These are phyloP conservation scores for Fusarium chlamydosporum DNA, from an alignment of 2,329 filamentous ascomycete species.

Conservation along the genomic window DNA sequence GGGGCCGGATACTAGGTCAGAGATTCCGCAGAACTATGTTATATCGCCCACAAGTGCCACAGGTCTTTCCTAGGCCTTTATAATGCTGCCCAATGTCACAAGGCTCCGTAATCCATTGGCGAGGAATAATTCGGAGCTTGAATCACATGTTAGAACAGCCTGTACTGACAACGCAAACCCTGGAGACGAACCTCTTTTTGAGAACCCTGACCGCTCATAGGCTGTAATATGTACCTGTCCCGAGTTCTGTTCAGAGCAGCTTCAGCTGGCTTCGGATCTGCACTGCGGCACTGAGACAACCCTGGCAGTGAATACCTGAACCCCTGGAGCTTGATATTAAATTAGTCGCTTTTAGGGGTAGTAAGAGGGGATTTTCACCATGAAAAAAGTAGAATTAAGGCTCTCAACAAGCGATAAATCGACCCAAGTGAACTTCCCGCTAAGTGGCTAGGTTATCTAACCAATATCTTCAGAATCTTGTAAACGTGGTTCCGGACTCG, in stretches of 20 bases:
- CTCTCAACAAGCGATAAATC: too few species aligned
- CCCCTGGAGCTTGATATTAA: too few species aligned
- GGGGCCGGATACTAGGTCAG: background rate
- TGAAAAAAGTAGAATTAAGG: too few species aligned
- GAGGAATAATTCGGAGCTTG: background rate
- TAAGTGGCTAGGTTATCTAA: too few species aligned
- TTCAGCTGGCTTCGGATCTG: background rate
- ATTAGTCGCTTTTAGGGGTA: too few species aligned
- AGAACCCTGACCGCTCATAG: background rate
- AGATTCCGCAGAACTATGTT: background rate
- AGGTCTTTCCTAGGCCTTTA: background rate
- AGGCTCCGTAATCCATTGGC: background rate
- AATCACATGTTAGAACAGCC: background rate
- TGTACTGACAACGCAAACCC: too few species aligned
- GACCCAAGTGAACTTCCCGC: too few species aligned
- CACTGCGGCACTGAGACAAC: background rate
- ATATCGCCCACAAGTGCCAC: background rate
- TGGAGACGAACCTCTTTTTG: background rate
- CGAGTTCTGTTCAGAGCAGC: background rate
- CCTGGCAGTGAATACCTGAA: background rate
- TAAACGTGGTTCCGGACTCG: too few species aligned
- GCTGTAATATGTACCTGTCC: background rate
- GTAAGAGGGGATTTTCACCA: too few species aligned
- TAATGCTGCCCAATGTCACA: background rate
- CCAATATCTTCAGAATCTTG: too few species aligned